phyloP scores from a whole-genome alignment of 202 grass and related monocot genomes.

The Panicum hallii region DNA sequence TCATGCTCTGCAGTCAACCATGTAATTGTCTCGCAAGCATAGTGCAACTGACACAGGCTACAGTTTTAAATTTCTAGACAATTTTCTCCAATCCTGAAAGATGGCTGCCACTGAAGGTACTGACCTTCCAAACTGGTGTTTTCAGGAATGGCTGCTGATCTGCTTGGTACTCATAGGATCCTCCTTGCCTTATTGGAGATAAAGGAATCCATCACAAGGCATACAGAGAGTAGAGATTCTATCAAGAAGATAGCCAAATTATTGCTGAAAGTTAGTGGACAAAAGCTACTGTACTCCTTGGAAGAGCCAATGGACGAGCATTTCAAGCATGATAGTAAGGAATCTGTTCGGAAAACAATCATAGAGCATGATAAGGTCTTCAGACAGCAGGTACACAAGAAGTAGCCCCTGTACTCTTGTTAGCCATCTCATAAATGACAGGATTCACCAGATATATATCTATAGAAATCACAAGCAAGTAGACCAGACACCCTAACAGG shows the following conservation, averaged over 20 bases:
- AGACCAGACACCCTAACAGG: slow-evolving; percentile 22
- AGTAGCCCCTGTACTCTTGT: slow-evolving; percentile 2
- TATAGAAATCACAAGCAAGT: background rate
- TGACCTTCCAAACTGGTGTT: slow-evolving; percentile 43
- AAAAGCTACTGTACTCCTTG: slow-evolving; percentile 34
- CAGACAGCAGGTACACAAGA: slow-evolving; percentile 62
- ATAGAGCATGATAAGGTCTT: slow-evolving; percentile 69
- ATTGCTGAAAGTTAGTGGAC: slow-evolving; percentile 48
- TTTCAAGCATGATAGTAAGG: slow-evolving; percentile 44
- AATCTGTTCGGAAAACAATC: slow-evolving; percentile 64
- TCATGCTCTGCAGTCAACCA: slow-evolving; percentile 26
- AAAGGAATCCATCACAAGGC: slow-evolving; percentile 23
- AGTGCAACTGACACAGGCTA: slow-evolving; percentile 10
- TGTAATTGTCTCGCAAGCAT: slow-evolving; percentile 29
- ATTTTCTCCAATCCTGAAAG: background rate
- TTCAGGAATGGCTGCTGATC: slow-evolving; percentile 67
- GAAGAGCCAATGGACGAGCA: slow-evolving; percentile 59
- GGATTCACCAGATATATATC: slow-evolving; percentile 37
- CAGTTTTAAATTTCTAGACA: slow-evolving; percentile 10
- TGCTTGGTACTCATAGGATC: slow-evolving; percentile 46
- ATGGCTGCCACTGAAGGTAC: background rate
- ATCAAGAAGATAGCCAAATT: slow-evolving; percentile 45
- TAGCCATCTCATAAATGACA: slow-evolving; percentile 12
- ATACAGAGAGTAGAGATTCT: slow-evolving; percentile 40
- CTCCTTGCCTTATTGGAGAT: slow-evolving; percentile 48